Evolutionary conservation across 2,329 filamentous ascomycete genomes (phyloP).

Genomic region (Fusarium equiseti): DNA sequence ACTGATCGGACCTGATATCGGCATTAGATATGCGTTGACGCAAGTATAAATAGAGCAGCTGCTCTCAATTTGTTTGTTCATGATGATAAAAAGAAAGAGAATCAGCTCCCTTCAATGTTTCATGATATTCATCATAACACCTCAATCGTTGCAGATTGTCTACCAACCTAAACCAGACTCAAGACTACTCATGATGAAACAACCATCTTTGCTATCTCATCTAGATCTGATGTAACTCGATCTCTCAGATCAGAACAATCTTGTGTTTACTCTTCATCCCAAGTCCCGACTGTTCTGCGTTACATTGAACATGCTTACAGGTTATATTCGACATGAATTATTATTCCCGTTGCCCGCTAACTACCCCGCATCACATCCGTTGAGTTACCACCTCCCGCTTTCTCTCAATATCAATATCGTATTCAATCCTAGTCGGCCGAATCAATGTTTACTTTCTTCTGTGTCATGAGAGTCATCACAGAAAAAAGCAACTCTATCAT

Average conservation of each 20-base stretch:
- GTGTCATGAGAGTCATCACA: constrained; percentile 2
- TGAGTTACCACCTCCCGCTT: neutral
- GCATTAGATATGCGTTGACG: neutral
- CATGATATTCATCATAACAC: constrained; percentile 18
- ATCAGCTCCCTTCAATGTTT: neutral
- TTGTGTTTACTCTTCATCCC: neutral
- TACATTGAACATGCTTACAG: neutral
- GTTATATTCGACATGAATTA: neutral
- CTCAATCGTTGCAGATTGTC: constrained; percentile 4
- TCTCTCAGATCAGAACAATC: neutral
- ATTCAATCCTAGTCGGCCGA: neutral
- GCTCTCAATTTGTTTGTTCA: neutral
- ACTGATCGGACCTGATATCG: constrained; percentile 1
- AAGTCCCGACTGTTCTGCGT: neutral
- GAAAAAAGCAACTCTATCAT: constrained; percentile 3
- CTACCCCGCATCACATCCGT: neutral
- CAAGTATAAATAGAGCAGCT: neutral
- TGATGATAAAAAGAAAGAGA: neutral
- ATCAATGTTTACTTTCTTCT: neutral
- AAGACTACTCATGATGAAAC: constrained; percentile 15
- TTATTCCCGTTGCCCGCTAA: neutral
- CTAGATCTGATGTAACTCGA: neutral
- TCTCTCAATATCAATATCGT: neutral
- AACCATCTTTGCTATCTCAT: neutral
- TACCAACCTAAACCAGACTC: neutral